Evolutionary conservation across 2,329 filamentous ascomycete species (phyloP), one percentile per base, ranked within the genome.

Genomic region (Penicillium sp.): DNA sequence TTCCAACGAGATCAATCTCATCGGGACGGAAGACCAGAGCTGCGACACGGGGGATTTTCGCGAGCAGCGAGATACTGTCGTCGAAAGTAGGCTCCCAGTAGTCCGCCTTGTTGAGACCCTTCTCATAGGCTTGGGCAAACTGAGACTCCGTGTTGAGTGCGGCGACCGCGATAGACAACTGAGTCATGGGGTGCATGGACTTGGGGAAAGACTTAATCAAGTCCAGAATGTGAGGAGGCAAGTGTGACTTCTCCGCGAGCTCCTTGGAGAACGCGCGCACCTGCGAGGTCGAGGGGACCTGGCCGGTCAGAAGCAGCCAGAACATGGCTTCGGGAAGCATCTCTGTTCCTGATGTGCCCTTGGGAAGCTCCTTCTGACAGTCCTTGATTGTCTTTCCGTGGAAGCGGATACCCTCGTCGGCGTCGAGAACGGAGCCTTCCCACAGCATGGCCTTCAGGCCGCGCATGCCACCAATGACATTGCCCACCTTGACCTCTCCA

Each of bases 271-370:
- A 87, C 45, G 79, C 81, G 68, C 93, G 90, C 61, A 95, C 86
- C 77, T 99, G 95, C 61, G 81, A 80, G 22, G 87, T 89, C 1
- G 90, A 90, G 24, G 95, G 95, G 22, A 98, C 90, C 77, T 96
- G 84, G 58, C 95, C 95, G 10, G 95, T 99, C 67, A 99, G 83
- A 50, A 99, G 87, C 43, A 98, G 87, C 95, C 95, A 99, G 84
- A 99, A 99, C 95, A 99, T 99, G 76, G 93, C 88, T 79, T 99
- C 95, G 48, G 95, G 95, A 13, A 98, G 85, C 95, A 98, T 99
- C 80, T 98, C 93, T 6, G 91, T 96, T 69, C 93, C 75, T 3
- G 90, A 86, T 58, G 85, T 91, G 66, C 93, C 95, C 82, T 97
- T 98, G 74, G 95, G 93, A 16, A 98, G 87, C 76, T 92, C 89